Conservation (phyloP, 78 protist genomes). For the Polysphondylium violaceum region DNA sequence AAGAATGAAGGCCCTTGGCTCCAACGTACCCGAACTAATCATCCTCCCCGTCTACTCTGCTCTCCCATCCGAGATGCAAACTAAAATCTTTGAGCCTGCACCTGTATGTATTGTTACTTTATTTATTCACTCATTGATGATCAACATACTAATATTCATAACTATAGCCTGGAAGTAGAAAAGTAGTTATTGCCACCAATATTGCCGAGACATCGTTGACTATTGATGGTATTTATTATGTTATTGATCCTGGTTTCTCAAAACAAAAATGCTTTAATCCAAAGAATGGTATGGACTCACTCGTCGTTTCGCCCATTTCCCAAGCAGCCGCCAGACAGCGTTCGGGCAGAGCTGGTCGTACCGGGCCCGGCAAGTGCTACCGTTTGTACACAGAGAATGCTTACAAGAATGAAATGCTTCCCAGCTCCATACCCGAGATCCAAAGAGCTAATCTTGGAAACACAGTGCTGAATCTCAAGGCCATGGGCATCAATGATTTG, state of each 20-base stretch:
- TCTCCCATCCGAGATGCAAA: conserved; percentile 97
- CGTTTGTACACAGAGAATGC: conserved; percentile 99
- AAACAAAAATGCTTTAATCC: conserved; percentile 97
- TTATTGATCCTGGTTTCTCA: conserved; percentile 92
- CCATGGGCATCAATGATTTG: conserved; percentile 91
- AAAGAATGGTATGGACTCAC: conserved; percentile 97
- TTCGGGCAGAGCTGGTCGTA: conserved; percentile 98
- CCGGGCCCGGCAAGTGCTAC: conserved; percentile 99
- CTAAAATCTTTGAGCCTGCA: conserved; percentile 96
- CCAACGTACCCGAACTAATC: conserved; percentile 92
- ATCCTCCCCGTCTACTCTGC: conserved; percentile 95
- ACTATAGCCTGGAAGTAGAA: conserved; percentile 79
- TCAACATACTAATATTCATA: conserved; percentile 39
- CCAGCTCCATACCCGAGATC: conserved; percentile 97
- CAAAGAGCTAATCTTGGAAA: conserved; percentile 99
- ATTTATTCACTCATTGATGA: conserved; percentile 90
- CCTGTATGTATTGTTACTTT: conserved; percentile 96
- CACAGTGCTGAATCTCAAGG: conserved; percentile 94
- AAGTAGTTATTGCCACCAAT: conserved; percentile 94
- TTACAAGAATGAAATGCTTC: conserved; percentile 97
- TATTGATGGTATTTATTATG: conserved; percentile 91
- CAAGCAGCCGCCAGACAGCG: conserved; percentile 97
- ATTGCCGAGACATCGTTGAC: conserved; percentile 96
- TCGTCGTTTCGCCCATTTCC: conserved; percentile 96
- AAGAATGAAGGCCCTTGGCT: conserved; percentile 94